Evolutionary conservation across 2,329 filamentous ascomycete genomes (phyloP).

Genomic region (Fusarium sublunatum): DNA sequence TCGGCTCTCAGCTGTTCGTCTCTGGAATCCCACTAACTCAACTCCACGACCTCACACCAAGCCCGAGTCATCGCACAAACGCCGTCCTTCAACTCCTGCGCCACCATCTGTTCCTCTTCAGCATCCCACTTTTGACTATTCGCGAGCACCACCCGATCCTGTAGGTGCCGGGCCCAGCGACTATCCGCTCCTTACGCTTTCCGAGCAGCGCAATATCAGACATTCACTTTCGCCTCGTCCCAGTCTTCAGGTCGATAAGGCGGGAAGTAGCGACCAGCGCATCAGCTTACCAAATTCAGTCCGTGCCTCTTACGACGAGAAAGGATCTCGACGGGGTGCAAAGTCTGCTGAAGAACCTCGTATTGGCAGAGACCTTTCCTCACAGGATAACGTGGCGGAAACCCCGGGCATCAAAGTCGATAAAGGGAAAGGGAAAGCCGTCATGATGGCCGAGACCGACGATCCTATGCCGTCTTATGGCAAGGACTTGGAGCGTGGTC

Average conservation of each 20-base stretch:
- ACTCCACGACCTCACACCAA: slow-evolving; percentile 58
- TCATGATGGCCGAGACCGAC: slow-evolving; percentile 58
- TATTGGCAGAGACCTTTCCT: slow-evolving; percentile 27
- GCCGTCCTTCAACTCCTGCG: slow-evolving; percentile 65
- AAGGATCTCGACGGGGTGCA: slow-evolving; percentile 52
- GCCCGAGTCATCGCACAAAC: slow-evolving; percentile 47
- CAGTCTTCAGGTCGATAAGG: slow-evolving; percentile 64
- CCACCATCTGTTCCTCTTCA: slow-evolving; percentile 63
- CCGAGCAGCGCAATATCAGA: slow-evolving; percentile 61
- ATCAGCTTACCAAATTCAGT: slow-evolving; percentile 66
- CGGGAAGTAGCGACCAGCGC: slow-evolving; percentile 59
- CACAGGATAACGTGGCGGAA: slow-evolving; percentile 24
- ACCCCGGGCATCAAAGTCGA: slow-evolving; percentile 48
- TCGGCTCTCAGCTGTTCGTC: slow-evolving; percentile 60
- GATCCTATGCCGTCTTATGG: slow-evolving; percentile 54
- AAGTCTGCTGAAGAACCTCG: slow-evolving; percentile 39
- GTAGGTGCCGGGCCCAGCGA: slow-evolving; percentile 57
- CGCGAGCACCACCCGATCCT: slow-evolving; percentile 52
- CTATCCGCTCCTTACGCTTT: slow-evolving; percentile 63
- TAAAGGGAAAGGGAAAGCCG: slow-evolving; percentile 64
- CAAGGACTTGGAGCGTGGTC: slow-evolving; percentile 67
- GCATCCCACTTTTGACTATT: slow-evolving; percentile 57
- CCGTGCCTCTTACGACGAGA: slow-evolving; percentile 65
- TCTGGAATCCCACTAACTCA: slow-evolving; percentile 72
- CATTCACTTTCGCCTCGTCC: slow-evolving; percentile 57